phyloP scores from a whole-genome alignment of 768 basidiomycete genomes.

The Leccinum boreale region DNA sequence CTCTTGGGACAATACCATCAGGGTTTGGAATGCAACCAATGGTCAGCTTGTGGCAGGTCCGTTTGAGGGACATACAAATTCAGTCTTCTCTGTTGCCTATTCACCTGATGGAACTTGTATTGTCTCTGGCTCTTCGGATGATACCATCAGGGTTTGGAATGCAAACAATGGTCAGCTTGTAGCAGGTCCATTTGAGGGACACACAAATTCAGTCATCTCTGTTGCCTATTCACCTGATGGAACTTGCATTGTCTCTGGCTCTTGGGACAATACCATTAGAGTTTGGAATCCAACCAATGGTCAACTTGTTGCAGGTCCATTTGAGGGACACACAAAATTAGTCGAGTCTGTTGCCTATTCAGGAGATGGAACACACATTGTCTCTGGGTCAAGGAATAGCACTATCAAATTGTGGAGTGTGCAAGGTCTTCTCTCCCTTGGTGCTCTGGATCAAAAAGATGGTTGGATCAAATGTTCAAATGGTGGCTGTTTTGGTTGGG shows the following conservation, averaged over 20 bases:
- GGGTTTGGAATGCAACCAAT: background rate
- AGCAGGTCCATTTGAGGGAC: background rate
- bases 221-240: background rate
- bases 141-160: background rate
- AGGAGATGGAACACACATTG: too few relatives aligned
- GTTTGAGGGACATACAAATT: background rate
- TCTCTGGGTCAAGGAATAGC: too few relatives aligned
- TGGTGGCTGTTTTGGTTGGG: too few relatives aligned
- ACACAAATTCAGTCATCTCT: background rate
- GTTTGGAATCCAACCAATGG: background rate
- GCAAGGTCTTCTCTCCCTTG: too few relatives aligned
- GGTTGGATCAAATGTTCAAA: too few relatives aligned
- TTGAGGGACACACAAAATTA: background rate
- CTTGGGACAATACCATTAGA: fast-evolving
- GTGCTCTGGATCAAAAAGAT: too few relatives aligned
- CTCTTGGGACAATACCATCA: background rate
- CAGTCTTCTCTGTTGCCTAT: background rate
- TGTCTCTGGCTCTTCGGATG: background rate
- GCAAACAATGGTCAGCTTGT: background rate
- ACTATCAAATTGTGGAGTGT: too few relatives aligned
- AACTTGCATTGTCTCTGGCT: background rate
- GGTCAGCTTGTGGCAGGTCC: background rate
- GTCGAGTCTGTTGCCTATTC: background rate
- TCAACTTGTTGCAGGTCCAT: background rate
- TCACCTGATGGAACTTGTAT: background rate